A percentile compares a stretch with the other conserved stretches of the same genome.
These are phyloP conservation scores for Chlorella sp. DNA, from an alignment of 139 green algal species.

Conservation along the genomic window DNA sequence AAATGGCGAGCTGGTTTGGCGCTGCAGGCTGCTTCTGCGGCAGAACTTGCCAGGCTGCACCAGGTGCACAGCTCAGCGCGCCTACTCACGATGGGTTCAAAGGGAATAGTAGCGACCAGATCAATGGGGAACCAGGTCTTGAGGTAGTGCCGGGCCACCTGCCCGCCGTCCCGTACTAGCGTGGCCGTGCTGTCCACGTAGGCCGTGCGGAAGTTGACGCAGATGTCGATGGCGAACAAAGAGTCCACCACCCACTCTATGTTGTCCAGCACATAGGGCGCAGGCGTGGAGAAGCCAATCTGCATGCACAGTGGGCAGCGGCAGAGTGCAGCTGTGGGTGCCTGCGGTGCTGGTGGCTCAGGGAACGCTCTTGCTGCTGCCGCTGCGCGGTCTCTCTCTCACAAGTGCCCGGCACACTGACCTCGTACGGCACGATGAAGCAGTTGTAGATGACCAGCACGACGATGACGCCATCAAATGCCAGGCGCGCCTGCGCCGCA, in stretches of 20 bases:
- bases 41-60: too few species aligned
- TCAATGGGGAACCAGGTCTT: conserved; percentile 58
- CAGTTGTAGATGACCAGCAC: conserved; percentile 52
- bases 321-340: too few species aligned
- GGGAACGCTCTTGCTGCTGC: too few species aligned
- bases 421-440: conserved; percentile 32
- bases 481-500: too few species aligned
- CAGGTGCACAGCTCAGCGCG: too few species aligned
- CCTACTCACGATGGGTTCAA: conserved; percentile 38
- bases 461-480: conserved; percentile 51
- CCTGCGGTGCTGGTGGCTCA: too few species aligned
- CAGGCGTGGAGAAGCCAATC: conserved; percentile 15
- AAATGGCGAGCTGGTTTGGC: not conserved
- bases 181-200: conserved; percentile 51
- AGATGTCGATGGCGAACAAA: conserved; percentile 48
- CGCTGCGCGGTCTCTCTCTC: too few species aligned
- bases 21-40: too few species aligned
- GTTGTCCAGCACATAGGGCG: conserved; percentile 8
- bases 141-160: conserved; percentile 17
- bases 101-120: conserved; percentile 43
- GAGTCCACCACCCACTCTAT: conserved; percentile 41
- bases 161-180: conserved; percentile 6
- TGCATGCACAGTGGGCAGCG: not conserved
- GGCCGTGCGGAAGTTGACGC: conserved; percentile 52
- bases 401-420: too few species aligned